Percentiles rank a stretch among this genome's conserved stretches.
Evolutionary conservation across 148 eudicot genomes (phyloP).

Genomic region (Camellia lanceoleosa): DNA sequence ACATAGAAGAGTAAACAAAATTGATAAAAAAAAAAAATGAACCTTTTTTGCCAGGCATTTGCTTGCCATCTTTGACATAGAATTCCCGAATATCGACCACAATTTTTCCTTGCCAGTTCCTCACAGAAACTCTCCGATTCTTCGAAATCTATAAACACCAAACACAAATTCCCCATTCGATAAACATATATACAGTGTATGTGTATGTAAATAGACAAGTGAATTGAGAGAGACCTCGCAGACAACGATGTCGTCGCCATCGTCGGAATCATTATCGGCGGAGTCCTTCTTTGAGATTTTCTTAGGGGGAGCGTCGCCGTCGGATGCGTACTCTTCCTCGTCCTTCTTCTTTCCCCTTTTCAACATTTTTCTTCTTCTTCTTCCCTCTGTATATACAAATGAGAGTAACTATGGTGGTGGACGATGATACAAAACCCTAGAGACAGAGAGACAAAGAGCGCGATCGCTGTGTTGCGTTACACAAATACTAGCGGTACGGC

Average conservation of each 20-base stretch:
- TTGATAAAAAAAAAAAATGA: neutral
- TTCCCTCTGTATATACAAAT: neutral
- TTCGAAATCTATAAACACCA: constrained; percentile 62
- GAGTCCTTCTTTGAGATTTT: constrained; percentile 31
- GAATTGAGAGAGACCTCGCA: constrained; percentile 43
- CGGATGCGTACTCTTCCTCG: constrained; percentile 32
- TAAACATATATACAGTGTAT: neutral
- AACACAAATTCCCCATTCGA: neutral
- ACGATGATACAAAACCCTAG: too few species aligned
- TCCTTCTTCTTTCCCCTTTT: constrained; percentile 49
- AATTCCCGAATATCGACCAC: constrained; percentile 84
- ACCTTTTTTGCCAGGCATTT: constrained; percentile 90
- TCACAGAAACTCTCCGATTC: constrained; percentile 78
- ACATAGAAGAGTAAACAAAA: neutral
- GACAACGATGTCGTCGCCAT: constrained; percentile 43
- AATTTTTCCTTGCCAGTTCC: constrained; percentile 71
- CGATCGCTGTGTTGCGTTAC: too few species aligned
- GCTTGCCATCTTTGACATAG: constrained; percentile 78
- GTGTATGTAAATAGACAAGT: neutral
- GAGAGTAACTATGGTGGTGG: too few species aligned
- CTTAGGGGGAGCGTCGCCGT: constrained; percentile 40
- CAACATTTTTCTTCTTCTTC: constrained; percentile 51
- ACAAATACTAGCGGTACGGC: too few species aligned
- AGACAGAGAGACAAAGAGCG: too few species aligned
- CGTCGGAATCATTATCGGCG: constrained; percentile 28